Evolutionary conservation across 768 basidiomycete genomes (phyloP).

Genomic region (Ephemerocybe angulata): DNA sequence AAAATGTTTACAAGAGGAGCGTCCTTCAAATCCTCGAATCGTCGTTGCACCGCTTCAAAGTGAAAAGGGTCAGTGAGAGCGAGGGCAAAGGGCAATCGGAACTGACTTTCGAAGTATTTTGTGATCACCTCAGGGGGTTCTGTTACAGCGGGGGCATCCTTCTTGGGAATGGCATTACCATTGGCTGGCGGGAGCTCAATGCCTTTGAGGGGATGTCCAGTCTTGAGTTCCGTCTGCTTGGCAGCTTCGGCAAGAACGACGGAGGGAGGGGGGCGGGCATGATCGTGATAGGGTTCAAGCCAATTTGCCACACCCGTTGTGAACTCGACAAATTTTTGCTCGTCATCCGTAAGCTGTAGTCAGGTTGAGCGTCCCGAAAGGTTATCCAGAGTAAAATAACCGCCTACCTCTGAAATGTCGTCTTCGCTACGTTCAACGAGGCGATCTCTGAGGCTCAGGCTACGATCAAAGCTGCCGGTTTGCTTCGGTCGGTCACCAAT

Average conservation of each 20-base stretch:
- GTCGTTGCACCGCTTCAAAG: slow-evolving; percentile 48
- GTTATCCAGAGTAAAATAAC: not conserved
- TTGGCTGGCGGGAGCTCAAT: slow-evolving; percentile 47
- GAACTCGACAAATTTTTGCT: slow-evolving; percentile 55
- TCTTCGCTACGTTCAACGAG: slow-evolving; percentile 46
- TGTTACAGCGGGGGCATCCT: slow-evolving; percentile 63
- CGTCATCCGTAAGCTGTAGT: slow-evolving; percentile 62
- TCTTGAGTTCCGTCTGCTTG: slow-evolving; percentile 67
- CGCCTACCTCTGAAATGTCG: slow-evolving; percentile 51
- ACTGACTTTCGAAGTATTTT: slow-evolving; percentile 61
- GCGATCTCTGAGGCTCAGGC: slow-evolving; percentile 55
- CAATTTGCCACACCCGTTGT: slow-evolving; percentile 62
- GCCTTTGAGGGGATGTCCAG: slow-evolving; percentile 63
- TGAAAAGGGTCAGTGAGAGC: not conserved
- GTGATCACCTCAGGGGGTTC: slow-evolving; percentile 54
- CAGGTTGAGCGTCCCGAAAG: slow-evolving; percentile 8
- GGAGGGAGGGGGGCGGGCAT: slow-evolving; percentile 65
- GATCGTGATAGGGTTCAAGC: slow-evolving; percentile 74
- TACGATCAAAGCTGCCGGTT: slow-evolving; percentile 45
- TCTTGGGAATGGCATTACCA: slow-evolving; percentile 52
- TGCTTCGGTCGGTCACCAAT: slow-evolving; percentile 79
- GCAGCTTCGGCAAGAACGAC: slow-evolving; percentile 73
- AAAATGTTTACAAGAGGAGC: slow-evolving; percentile 54
- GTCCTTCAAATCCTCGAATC: slow-evolving; percentile 44
- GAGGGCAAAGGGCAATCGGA: not conserved